Conservation (phyloP, 768 basidiomycete genomes). For the Termitomyces sp. region DNA sequence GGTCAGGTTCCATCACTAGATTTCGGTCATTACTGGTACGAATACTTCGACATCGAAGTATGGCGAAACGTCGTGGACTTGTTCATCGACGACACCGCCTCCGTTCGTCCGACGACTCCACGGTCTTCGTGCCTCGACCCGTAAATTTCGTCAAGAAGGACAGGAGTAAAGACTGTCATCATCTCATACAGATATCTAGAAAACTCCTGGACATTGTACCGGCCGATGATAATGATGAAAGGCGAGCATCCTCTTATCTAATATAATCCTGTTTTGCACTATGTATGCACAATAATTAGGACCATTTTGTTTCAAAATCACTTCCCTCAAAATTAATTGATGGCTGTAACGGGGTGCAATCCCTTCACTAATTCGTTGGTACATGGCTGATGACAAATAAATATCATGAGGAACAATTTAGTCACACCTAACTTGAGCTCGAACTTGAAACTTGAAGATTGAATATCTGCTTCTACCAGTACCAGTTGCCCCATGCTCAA, state of each 20-base stretch:
- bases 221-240: not conserved
- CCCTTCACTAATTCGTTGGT: not conserved
- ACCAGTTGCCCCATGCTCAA: not conserved
- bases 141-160: not conserved
- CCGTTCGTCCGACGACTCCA: not conserved
- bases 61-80: constrained; percentile 28
- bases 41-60: constrained; percentile 30
- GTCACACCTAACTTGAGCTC: not conserved
- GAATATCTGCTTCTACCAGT: not conserved
- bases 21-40: constrained; percentile 36
- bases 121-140: not conserved
- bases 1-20: constrained; percentile 29
- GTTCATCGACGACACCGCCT: constrained; percentile 20
- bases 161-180: too few relatives aligned
- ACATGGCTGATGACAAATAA: not conserved
- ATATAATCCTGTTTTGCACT: not conserved
- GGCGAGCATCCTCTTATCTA: not conserved
- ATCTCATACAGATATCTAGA: not conserved
- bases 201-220: too few relatives aligned
- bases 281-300: not conserved
- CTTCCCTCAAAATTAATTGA: not conserved
- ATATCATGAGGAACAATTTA: not conserved
- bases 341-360: not conserved
- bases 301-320: not conserved
- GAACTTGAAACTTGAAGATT: too few relatives aligned